Evolutionary conservation across 2,329 filamentous ascomycete genomes (phyloP), one percentile per base, ranked within the genome.

Genomic region (Zymoseptoria brevis): DNA sequence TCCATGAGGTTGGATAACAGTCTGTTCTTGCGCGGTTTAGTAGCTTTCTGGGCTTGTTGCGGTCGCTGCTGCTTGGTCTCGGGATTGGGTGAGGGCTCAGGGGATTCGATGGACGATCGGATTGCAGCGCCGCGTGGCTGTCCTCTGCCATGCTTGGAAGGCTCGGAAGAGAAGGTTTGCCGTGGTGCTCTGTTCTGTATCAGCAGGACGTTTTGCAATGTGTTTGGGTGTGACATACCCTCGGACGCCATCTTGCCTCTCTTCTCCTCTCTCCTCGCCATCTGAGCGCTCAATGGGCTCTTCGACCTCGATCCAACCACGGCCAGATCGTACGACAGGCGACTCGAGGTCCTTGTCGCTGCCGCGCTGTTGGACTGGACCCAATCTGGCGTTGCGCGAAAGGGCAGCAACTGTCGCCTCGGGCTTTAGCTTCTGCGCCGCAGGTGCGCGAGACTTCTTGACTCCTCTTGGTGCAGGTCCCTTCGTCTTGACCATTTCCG

Each of bases 231-330:
- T 1, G 7, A 29, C 7, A 29, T 29, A 29, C 26, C 26, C 21
- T 29, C 26, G 26, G 8, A 29, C 26, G 26, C 26, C 26, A 8
- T 29, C 26, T 22, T 22, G 21, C 21, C 21, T 22, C 21, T 22
- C 21, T 4, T 22, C 22, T 24, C 5, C 35, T 24, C 5, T 24
- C 35, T 45, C 35, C 35, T 45, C 35, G 35, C 35, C 35, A 45
- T 45, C 35, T n/a, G 16, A 45, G 35, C 16, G 35, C 13, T 45
- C 35, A 11, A 45, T n/a, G 16, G 35, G 1, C 19, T 57, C 53
- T 55, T 26, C 61, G 9, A 64, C 51, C 35, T 66, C 62, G 7
- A 64, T 50, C 66, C 63, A 64, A n/a, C 67, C 64, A 56, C 57
- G 57, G 1, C 66, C 67, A 11, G 49, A 24, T 6, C 63, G 61